phyloP scores from a whole-genome alignment of 768 basidiomycete species.

The Boletus vinaceobasis region DNA sequence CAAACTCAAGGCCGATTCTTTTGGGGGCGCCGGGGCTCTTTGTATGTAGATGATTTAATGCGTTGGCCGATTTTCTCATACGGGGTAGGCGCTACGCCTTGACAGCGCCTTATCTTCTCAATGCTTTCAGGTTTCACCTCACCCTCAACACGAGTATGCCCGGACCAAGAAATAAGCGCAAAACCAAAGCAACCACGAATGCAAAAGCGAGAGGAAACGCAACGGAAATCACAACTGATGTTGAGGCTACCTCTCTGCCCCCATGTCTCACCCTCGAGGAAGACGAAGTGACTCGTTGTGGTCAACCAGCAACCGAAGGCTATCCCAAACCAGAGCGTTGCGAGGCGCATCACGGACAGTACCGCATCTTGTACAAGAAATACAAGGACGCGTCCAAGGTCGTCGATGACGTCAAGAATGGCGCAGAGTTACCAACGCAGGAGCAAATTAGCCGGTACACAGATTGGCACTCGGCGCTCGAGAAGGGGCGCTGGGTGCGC shows the following conservation, averaged over 20 bases:
- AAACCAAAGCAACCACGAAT: neutral
- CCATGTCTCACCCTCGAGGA: slow-evolving; percentile 22
- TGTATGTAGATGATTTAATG: neutral
- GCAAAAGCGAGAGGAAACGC: neutral
- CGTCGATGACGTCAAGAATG: slow-evolving; percentile 19
- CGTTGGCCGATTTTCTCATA: neutral
- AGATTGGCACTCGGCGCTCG: slow-evolving; percentile 11
- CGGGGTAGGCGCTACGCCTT: neutral
- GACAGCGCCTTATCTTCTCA: neutral
- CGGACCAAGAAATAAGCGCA: slow-evolving; percentile 8
- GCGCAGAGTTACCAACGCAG: slow-evolving; percentile 15
- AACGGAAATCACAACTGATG: too few relatives aligned
- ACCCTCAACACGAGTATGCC: slow-evolving; percentile 2
- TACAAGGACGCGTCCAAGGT: slow-evolving; percentile 29
- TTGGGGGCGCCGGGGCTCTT: neutral
- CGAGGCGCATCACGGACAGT: slow-evolving; percentile 26
- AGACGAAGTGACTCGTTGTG: slow-evolving; percentile 27
- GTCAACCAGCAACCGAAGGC: slow-evolving; percentile 18
- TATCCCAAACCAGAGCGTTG: slow-evolving; percentile 18
- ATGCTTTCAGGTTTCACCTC: too few relatives aligned
- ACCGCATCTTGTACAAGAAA: slow-evolving; percentile 18
- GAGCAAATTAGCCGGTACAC: slow-evolving; percentile 11
- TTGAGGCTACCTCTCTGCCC: neutral
- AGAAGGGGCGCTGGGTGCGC: slow-evolving; percentile 23
- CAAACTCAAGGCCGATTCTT: neutral